Evolutionary conservation across 208 protist species (phyloP), one percentile per base, ranked within the genome.

Genomic region (Leishmania aethiopica): DNA sequence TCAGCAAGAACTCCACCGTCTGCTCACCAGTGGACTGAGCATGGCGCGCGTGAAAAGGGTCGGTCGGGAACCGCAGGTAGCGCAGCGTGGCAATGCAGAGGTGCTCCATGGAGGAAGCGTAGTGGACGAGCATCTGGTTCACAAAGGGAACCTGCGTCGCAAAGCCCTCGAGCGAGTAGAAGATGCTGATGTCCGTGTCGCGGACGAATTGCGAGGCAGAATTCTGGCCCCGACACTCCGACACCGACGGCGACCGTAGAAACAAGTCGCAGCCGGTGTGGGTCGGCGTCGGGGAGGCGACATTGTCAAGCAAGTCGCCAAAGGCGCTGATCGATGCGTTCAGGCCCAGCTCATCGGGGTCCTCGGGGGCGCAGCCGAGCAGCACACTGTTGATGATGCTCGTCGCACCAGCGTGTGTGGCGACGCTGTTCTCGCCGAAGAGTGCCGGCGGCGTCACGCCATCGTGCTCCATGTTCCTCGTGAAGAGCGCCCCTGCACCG

Each of bases 11-110:
- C 75, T 94, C 86, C 25, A 94, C 78, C 35, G 91, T 87, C 57
- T 79, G 75, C 71, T 83, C 80, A 1, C 89, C 87, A 17, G 89
- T 91, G 40, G 67, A 67, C 49, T 92, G 86, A 7, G 89, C 93
- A 64, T 94, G 87, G 49, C 84, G 84, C 22, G 90, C 82, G 79
- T 94, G 91, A 22, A 88, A 80, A 47, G 77, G 77, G 67, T 96
- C 90, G 75, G 84, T 74, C 1, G 93, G 93, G 51, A 85, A 85
- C 51, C 82, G 75, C 37, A 94, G 84, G 72, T 94, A 96, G 15
- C 90, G 90, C 73, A 93, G 82, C 55, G 91, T 87, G n/a, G 91
- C 93, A 64, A 96, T 84, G 85, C 93, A 96, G 47, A 96, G 79
- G 55, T 87, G 85, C 84, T 96, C 93, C 66, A 96, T 71, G 17